These are phyloP conservation scores for Ceratocystis diversiconidia DNA, from an alignment of 2,329 filamentous ascomycete genomes.

Conservation along the genomic window DNA sequence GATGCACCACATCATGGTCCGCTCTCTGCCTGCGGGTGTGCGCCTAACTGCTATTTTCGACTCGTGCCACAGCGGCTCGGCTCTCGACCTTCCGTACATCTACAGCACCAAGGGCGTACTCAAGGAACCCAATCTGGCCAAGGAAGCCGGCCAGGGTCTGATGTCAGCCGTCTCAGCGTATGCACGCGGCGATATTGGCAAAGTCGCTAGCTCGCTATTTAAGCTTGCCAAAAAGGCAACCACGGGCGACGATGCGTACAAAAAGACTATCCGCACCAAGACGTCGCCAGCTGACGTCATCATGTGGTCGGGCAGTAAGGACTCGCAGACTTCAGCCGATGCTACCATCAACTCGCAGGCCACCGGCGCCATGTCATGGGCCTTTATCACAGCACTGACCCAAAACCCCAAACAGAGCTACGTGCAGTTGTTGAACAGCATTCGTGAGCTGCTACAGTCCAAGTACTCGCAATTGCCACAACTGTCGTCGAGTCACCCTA, in stretches of 20 bases:
- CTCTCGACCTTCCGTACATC: conserved; percentile 43
- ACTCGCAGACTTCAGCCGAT: conserved; percentile 77
- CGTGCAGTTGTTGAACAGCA: conserved; percentile 75
- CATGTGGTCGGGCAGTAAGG: conserved; percentile 87
- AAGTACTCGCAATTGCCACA: conserved; percentile 85
- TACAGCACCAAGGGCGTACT: conserved; percentile 56
- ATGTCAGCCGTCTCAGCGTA: conserved; percentile 58
- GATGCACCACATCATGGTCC: conserved; percentile 50
- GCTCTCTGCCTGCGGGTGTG: conserved; percentile 49
- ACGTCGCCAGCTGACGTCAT: conserved; percentile 80
- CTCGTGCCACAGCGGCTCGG: conserved; percentile 44
- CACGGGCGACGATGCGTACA: conserved; percentile 55
- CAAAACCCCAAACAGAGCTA: conserved; percentile 88
- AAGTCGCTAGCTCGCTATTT: conserved; percentile 60
- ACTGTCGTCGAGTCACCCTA: conserved; percentile 76
- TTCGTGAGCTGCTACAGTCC: conserved; percentile 64
- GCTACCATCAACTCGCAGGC: conserved; percentile 69
- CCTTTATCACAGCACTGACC: conserved; percentile 71
- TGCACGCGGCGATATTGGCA: conserved; percentile 62
- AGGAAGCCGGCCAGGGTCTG: conserved; percentile 54
- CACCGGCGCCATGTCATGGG: conserved; percentile 87
- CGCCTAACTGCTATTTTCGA: conserved; percentile 44
- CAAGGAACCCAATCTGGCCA: conserved; percentile 59
- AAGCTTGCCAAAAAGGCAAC: conserved; percentile 64
- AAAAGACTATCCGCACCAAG: conserved; percentile 66